These are phyloP conservation scores for Aspergillus cavernicola DNA, from an alignment of 495 filamentous ascomycete species.

Conservation along the genomic window DNA sequence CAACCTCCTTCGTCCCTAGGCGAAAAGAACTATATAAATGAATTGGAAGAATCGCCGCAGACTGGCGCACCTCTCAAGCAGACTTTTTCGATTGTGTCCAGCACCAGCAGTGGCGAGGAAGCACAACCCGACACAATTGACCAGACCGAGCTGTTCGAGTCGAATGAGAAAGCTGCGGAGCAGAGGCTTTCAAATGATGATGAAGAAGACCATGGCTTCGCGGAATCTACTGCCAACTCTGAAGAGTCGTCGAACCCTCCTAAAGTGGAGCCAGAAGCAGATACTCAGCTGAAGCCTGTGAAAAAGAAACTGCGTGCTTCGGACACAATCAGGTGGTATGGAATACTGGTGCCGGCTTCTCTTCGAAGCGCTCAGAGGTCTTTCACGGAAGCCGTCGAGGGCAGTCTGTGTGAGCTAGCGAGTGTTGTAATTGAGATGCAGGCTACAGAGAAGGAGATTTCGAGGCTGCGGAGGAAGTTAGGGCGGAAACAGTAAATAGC, in stretches of 20 bases:
- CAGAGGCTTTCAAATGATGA: background rate
- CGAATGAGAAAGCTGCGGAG: background rate
- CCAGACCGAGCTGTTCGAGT: conserved; percentile 1
- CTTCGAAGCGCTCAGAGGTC: conserved; percentile 57
- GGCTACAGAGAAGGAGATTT: conserved; percentile 63
- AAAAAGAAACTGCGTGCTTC: conserved; percentile 29
- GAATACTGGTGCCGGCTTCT: conserved; percentile 57
- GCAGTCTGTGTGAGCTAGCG: conserved; percentile 34
- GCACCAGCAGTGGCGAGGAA: conserved; percentile 8
- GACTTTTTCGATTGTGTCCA: conserved; percentile 16
- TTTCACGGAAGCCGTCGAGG: conserved; percentile 38
- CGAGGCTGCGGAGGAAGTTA: conserved; percentile 42
- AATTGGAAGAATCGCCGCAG: background rate
- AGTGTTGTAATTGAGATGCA: conserved; percentile 65
- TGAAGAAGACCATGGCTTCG: background rate
- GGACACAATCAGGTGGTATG: conserved; percentile 69
- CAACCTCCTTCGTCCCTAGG: conserved; percentile 8
- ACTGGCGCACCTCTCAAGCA: background rate
- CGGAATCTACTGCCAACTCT: background rate
- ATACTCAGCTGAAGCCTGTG: conserved; percentile 9
- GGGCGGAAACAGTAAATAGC: background rate
- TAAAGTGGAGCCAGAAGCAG: background rate
- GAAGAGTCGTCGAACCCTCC: background rate
- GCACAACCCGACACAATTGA: conserved; percentile 11
- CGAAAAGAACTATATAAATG: background rate